Evolutionary conservation across 2,329 filamentous ascomycete genomes (phyloP).

Genomic region (Polytolypa hystricis): DNA sequence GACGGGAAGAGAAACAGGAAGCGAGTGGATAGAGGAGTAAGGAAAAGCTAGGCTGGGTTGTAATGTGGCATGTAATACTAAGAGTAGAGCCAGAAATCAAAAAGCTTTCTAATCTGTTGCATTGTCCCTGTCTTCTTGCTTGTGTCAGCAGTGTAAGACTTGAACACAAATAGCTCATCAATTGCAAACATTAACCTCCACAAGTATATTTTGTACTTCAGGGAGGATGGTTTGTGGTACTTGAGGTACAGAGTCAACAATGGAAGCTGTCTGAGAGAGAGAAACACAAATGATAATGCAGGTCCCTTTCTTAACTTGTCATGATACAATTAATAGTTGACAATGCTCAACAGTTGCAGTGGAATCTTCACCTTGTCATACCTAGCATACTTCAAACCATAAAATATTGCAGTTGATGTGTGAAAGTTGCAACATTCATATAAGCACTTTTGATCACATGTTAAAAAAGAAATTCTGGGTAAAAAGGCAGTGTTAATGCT

Average conservation of each 20-base stretch:
- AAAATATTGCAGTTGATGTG: too few relatives aligned
- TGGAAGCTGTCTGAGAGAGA: constrained; percentile 1
- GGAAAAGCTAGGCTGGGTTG: constrained; percentile 1
- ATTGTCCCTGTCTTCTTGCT: neutral
- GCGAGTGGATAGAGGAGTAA: constrained; percentile 1
- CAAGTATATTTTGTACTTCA: neutral
- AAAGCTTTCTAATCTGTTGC: neutral
- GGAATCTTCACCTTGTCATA: too few relatives aligned
- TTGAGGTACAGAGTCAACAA: neutral
- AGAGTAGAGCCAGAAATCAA: neutral
- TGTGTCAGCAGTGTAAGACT: neutral
- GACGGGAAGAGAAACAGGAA: neutral
- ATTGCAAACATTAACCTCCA: neutral
- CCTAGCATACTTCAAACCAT: too few relatives aligned
- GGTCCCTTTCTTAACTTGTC: neutral
- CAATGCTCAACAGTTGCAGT: too few relatives aligned
- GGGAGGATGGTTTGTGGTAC: neutral
- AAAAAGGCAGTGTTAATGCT: too few relatives aligned
- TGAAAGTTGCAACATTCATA: too few relatives aligned
- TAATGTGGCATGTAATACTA: constrained; percentile 1
- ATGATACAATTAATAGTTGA: too few relatives aligned
- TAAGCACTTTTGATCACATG: too few relatives aligned
- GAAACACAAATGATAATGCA: neutral
- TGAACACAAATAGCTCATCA: constrained; percentile 1
- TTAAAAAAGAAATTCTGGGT: too few relatives aligned